phyloP scores from a whole-genome alignment of 805 yeast species.

The Candida koratica region DNA sequence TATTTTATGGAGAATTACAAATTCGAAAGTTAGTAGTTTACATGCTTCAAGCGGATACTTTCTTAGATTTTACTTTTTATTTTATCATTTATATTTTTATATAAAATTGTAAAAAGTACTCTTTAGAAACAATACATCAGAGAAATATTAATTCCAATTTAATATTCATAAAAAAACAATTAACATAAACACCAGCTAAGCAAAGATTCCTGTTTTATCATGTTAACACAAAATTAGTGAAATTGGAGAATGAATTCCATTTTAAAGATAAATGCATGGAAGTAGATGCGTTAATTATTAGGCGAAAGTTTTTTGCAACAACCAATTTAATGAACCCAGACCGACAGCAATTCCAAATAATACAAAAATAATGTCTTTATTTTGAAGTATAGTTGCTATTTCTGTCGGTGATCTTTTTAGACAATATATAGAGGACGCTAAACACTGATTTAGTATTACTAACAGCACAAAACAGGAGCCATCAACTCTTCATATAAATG shows the following conservation, averaged over 20 bases:
- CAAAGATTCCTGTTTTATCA: constrained; percentile 5
- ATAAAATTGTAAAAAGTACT: too few species aligned
- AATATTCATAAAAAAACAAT: too few species aligned
- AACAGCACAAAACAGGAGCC: constrained; percentile 25
- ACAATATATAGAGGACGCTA: constrained; percentile 8
- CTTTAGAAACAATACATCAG: too few species aligned
- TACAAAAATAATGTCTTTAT: constrained; percentile 19
- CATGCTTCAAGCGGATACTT: too few species aligned
- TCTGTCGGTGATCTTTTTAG: constrained; percentile 21
- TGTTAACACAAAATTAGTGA: constrained; percentile 1
- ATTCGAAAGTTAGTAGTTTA: too few species aligned
- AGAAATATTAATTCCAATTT: too few species aligned
- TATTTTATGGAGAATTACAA: neutral
- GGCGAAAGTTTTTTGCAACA: constrained; percentile 17
- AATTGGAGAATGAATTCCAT: neutral
- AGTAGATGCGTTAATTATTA: constrained; percentile 19
- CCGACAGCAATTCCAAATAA: constrained; percentile 24
- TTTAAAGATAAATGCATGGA: constrained; percentile 5
- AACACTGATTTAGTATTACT: constrained; percentile 11
- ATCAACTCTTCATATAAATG: constrained; percentile 23
- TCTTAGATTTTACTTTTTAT: too few species aligned
- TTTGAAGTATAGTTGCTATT: constrained; percentile 18
- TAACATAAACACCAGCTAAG: constrained; percentile 6
- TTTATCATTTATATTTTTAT: too few species aligned
- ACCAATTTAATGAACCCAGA: constrained; percentile 21